Conservation (phyloP, 192 early-diverging fungal genomes). For the Coemansia sp. region DNA sequence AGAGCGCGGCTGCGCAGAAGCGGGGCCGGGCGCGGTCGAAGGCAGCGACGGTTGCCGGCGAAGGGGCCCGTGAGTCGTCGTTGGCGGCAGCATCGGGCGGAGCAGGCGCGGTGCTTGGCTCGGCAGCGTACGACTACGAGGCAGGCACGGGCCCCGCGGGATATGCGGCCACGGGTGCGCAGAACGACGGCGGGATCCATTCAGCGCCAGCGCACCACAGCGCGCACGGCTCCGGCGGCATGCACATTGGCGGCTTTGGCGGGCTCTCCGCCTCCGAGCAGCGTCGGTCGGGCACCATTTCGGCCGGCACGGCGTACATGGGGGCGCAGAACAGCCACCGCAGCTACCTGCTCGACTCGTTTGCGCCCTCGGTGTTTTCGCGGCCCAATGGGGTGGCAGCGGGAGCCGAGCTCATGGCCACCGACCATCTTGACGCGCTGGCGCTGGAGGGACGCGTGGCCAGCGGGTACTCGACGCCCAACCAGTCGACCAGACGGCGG, state of each 20-base stretch:
- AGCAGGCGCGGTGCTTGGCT: not conserved
- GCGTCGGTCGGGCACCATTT: slow-evolving; percentile 16
- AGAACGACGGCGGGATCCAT: slow-evolving; percentile 30
- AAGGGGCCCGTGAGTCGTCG: not conserved
- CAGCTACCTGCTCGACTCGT: slow-evolving; percentile 32
- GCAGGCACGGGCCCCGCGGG: not conserved
- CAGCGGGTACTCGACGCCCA: slow-evolving; percentile 49
- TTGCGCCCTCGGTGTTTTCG: slow-evolving; percentile 49
- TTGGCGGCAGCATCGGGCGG: not conserved
- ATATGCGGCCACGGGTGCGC: not conserved
- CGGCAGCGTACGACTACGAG: not conserved
- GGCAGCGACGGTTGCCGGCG: not conserved
- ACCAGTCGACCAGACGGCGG: slow-evolving; percentile 40
- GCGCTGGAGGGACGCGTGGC: slow-evolving; percentile 42
- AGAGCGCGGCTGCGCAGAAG: slow-evolving; percentile 13
- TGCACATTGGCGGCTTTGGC: slow-evolving; percentile 14
- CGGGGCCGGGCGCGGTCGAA: slow-evolving; percentile 24
- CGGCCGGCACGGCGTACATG: slow-evolving; percentile 14
- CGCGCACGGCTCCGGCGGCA: not conserved
- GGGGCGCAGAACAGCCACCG: slow-evolving; percentile 15
- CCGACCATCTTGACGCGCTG: slow-evolving; percentile 52
- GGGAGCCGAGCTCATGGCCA: slow-evolving; percentile 22
- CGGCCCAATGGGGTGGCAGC: slow-evolving; percentile 18
- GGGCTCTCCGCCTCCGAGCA: slow-evolving; percentile 15
- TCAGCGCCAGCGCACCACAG: slow-evolving; percentile 30